Percentiles rank a stretch among this genome's conserved stretches.
These are phyloP conservation scores for Chaetomiaceae sp. DNA, from an alignment of 2,329 filamentous ascomycete genomes.

Conservation along the genomic window DNA sequence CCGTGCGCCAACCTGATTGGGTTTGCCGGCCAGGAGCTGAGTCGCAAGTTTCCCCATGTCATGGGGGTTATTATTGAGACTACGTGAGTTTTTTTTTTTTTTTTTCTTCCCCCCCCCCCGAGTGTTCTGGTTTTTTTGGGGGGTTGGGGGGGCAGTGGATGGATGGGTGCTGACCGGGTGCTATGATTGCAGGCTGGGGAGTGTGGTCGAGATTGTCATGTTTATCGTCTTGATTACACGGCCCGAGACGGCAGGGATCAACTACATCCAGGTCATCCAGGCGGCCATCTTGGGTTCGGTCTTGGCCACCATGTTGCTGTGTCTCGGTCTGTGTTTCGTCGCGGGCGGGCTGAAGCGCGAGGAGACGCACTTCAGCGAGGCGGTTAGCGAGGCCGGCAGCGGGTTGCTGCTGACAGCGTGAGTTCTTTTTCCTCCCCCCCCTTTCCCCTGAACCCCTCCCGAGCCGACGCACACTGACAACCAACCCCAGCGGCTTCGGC, in stretches of 20 bases:
- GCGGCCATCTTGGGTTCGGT: slow-evolving; percentile 82
- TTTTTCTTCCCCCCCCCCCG: too few relatives aligned
- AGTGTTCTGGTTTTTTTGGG: too few relatives aligned
- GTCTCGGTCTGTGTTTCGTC: slow-evolving; percentile 76
- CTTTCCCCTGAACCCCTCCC: too few relatives aligned
- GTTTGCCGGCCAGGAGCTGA: slow-evolving; percentile 67
- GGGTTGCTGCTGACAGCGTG: slow-evolving; percentile 74
- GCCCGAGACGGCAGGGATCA: slow-evolving; percentile 21
- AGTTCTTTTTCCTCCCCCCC: slow-evolving; percentile 35
- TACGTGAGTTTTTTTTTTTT: slow-evolving; percentile 40
- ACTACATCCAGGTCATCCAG: slow-evolving; percentile 67
- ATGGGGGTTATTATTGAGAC: slow-evolving; percentile 59
- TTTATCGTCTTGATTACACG: slow-evolving; percentile 67
- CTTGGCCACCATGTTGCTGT: slow-evolving; percentile 75
- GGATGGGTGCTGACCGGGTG: not conserved
- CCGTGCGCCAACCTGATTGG: slow-evolving; percentile 72
- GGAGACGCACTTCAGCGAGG: slow-evolving; percentile 67
- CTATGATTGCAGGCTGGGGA: slow-evolving; percentile 52
- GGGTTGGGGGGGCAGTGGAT: not conserved
- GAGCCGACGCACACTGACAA: not conserved
- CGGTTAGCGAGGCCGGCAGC: slow-evolving; percentile 73
- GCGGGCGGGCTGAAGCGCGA: slow-evolving; percentile 65
- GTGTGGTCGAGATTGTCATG: slow-evolving; percentile 75
- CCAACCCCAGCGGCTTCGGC: slow-evolving; percentile 40
- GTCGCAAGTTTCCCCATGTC: slow-evolving; percentile 71